Conservation (phyloP, 768 basidiomycete genomes). For the Termitomyces sp. region DNA sequence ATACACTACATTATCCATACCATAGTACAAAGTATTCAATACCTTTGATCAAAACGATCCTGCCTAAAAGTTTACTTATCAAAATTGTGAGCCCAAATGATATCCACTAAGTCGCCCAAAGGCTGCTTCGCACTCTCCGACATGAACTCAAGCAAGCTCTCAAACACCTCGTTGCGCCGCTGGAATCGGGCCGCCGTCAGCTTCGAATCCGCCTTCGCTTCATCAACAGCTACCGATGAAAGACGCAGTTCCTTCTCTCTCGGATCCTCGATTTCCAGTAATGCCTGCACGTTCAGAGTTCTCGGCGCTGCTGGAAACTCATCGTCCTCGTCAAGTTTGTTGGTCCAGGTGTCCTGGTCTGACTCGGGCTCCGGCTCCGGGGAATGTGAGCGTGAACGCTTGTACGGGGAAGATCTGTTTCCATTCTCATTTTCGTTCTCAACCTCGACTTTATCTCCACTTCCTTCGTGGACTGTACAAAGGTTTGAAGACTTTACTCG, state of each 20-base stretch:
- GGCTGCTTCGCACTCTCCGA: slow-evolving; percentile 67
- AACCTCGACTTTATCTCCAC: background rate
- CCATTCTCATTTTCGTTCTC: slow-evolving; percentile 21
- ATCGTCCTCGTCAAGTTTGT: slow-evolving; percentile 31
- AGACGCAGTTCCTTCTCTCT: slow-evolving; percentile 19
- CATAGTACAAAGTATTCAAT: background rate
- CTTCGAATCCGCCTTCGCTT: slow-evolving; percentile 11
- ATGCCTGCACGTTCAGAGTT: slow-evolving; percentile 13
- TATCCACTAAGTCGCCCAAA: slow-evolving; percentile 54
- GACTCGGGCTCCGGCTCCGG: slow-evolving; percentile 21
- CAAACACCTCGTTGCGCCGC: slow-evolving; percentile 70
- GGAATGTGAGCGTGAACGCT: slow-evolving; percentile 41
- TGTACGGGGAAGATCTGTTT: slow-evolving; percentile 36
- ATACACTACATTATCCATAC: background rate
- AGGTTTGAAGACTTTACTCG: background rate
- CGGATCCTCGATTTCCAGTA: slow-evolving; percentile 24
- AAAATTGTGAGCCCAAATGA: slow-evolving; percentile 43
- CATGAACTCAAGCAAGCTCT: slow-evolving; percentile 61
- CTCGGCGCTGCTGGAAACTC: slow-evolving; percentile 4
- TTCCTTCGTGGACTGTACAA: background rate
- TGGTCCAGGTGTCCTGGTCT: slow-evolving; percentile 38
- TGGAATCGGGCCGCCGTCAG: slow-evolving; percentile 49
- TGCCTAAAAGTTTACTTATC: background rate
- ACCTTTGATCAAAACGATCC: background rate
- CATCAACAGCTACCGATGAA: slow-evolving; percentile 12